Evolutionary conservation across 2,329 filamentous ascomycete genomes (phyloP).

Genomic region (Colletotrichum siamense): DNA sequence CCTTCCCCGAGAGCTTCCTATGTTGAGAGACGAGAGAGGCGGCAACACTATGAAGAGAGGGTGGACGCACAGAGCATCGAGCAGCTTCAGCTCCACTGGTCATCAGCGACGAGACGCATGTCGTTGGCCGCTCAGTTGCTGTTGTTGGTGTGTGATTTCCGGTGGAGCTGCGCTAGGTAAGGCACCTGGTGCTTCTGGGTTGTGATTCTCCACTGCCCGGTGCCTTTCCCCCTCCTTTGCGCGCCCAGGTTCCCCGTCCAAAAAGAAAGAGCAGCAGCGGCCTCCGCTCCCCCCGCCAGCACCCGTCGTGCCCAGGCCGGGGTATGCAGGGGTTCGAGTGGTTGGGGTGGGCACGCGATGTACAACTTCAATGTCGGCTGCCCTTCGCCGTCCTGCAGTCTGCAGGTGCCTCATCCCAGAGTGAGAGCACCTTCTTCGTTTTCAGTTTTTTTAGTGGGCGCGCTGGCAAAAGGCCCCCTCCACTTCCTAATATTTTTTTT

Average conservation of each 20-base stretch:
- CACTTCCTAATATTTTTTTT: background rate
- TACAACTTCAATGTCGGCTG: slow-evolving; percentile 4
- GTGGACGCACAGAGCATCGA: background rate
- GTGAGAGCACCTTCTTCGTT: background rate
- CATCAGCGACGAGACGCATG: background rate
- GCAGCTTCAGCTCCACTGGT: background rate
- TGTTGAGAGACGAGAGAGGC: background rate
- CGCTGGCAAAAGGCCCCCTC: background rate
- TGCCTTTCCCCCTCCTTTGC: background rate
- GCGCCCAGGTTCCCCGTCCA: background rate
- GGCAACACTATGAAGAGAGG: background rate
- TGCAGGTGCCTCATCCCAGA: background rate
- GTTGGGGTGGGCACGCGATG: background rate
- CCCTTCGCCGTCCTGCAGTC: background rate
- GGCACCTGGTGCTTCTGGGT: background rate
- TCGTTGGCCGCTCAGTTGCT: background rate
- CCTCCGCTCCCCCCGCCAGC: slow-evolving; percentile 7
- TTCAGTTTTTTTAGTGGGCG: background rate
- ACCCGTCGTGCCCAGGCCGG: slow-evolving; percentile 1
- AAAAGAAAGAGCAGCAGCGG: background rate
- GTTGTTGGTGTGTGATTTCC: background rate
- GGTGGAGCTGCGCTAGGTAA: background rate
- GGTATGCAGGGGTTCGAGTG: background rate
- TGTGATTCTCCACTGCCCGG: background rate
- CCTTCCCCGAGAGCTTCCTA: background rate